Percentiles rank a stretch among this genome's conserved stretches.
These are phyloP conservation scores for Rhynchosporium agropyri DNA, from an alignment of 2,329 filamentous ascomycete genomes.

Conservation along the genomic window DNA sequence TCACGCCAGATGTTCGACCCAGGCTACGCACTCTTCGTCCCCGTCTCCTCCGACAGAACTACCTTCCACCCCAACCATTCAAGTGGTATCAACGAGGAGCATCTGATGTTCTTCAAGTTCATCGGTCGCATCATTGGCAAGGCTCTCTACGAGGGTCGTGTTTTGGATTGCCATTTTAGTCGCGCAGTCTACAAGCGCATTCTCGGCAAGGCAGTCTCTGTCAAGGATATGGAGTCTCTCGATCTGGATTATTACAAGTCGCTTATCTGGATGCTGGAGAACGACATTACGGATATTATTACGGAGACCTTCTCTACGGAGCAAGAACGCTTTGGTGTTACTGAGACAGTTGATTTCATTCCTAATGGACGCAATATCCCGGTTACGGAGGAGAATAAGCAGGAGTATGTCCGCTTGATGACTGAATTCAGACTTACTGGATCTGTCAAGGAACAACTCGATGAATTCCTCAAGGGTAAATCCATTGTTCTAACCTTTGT, in stretches of 20 bases:
- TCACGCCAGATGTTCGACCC: slow-evolving; percentile 98
- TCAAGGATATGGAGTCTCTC: slow-evolving; percentile 99
- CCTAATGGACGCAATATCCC: slow-evolving; percentile 87
- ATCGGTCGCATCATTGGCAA: slow-evolving; percentile 98
- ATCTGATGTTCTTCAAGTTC: slow-evolving; percentile 98
- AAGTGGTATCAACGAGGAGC: slow-evolving; percentile 92
- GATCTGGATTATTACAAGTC: slow-evolving; percentile 99
- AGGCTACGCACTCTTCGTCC: slow-evolving; percentile 94
- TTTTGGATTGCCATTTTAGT: slow-evolving; percentile 98
- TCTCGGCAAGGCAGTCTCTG: slow-evolving; percentile 88
- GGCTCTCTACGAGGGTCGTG: slow-evolving; percentile 91
- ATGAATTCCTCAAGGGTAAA: slow-evolving; percentile 83
- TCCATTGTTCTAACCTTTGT: slow-evolving; percentile 19
- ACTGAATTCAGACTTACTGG: slow-evolving; percentile 92
- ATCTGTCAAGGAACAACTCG: slow-evolving; percentile 92
- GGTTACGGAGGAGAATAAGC: slow-evolving; percentile 97
- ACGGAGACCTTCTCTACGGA: slow-evolving; percentile 95
- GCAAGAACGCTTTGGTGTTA: slow-evolving; percentile 90
- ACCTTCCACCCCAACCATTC: slow-evolving; percentile 98
- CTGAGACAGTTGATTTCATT: slow-evolving; percentile 82
- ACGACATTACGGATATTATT: slow-evolving; percentile 97
- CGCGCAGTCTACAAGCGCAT: slow-evolving; percentile 98
- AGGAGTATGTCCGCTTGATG: slow-evolving; percentile 92
- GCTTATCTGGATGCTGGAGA: slow-evolving; percentile 96
- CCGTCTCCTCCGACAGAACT: slow-evolving; percentile 94